Evolutionary conservation across 2,329 filamentous ascomycete species (phyloP), one percentile per base, ranked within the genome.

Genomic region (Zelopaecilomyces penicillatus): DNA sequence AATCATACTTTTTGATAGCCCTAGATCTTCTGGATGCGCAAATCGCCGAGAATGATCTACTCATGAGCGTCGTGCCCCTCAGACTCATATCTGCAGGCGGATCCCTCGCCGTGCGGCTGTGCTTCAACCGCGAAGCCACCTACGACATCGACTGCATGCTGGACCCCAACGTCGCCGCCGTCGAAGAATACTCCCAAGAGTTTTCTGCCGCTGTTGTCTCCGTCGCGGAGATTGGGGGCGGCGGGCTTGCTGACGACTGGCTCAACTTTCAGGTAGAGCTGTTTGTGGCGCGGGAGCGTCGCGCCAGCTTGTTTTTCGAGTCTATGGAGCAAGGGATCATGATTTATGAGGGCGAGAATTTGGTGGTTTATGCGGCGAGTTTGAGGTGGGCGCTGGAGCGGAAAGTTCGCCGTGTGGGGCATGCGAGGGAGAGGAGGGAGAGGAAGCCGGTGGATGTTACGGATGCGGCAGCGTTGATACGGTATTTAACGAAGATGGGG

Each of bases 1-100:
- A 19, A 19, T 19, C 19, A 19, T 19, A 19, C 19, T 19, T 19
- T 19, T 19, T 19, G 19, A 19, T 12, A 57, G 54, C 49, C 12
- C 46, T 58, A 26, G 33, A 41, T 12, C 49, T 52, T 8, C 50
- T 58, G 7, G 52, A 58, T 31, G 41, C 40, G 10, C 47, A 54
- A n/a, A 51, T 58, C 12, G 51, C 50, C 9, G 46, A 47, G 35
- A 56, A 50, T 12, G 52, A 57, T 28, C 45, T 57, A 19, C 49
- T 59, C 29, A 55, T 54, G 51, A 54, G 53, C 34, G 43, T 60
- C 10, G 55, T 55, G 5, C 57, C 57, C 6, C 48, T 60, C 34
- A 50, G 55, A 9, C 52, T 59, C 46, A 50, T 60, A 35, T 46
- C 50, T 4, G 46, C 57, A 3, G 56, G 54, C 11, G 55, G 56